Evolutionary conservation across 805 yeast genomes (phyloP).

Genomic region (Lipomyces starkeyi): DNA sequence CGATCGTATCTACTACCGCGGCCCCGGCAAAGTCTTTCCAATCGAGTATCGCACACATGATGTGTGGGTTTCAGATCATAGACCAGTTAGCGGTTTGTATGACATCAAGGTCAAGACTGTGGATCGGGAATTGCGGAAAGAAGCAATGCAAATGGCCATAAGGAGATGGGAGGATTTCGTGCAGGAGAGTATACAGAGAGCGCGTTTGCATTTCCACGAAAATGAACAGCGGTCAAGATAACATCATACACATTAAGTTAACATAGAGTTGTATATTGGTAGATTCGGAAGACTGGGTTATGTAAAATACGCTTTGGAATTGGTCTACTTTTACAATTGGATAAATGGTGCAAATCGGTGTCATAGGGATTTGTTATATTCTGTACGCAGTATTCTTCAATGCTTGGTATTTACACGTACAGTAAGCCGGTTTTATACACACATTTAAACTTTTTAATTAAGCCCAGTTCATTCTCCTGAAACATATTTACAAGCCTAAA

Average conservation of each 20-base stretch:
- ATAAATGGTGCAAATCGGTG: not conserved
- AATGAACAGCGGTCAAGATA: slow-evolving; percentile 8
- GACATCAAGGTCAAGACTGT: slow-evolving; percentile 66
- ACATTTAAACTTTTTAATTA: not conserved
- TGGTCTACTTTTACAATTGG: not conserved
- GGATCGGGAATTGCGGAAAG: slow-evolving; percentile 52
- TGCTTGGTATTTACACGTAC: not conserved
- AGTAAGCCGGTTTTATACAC: not conserved
- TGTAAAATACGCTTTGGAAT: not conserved
- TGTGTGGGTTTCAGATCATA: slow-evolving; percentile 80
- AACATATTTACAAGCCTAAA: not conserved
- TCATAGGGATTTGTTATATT: not conserved
- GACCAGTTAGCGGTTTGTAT: slow-evolving; percentile 84
- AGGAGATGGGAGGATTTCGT: slow-evolving; percentile 32
- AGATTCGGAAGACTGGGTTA: not conserved
- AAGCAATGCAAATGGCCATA: slow-evolving; percentile 28
- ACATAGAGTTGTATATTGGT: slow-evolving; percentile 6
- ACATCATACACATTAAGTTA: not conserved
- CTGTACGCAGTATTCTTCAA: not conserved
- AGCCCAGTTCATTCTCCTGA: not conserved
- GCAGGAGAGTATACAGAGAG: slow-evolving; percentile 27
- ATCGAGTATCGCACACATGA: slow-evolving; percentile 63
- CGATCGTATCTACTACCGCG: slow-evolving; percentile 77
- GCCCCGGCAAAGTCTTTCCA: slow-evolving; percentile 58
- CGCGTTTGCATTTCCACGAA: slow-evolving; percentile 16